Percentiles rank a stretch among this genome's conserved stretches.
Evolutionary conservation across 371 early-diverging fungal genomes (phyloP).

Genomic region (Choanephora cucurbitarum): DNA sequence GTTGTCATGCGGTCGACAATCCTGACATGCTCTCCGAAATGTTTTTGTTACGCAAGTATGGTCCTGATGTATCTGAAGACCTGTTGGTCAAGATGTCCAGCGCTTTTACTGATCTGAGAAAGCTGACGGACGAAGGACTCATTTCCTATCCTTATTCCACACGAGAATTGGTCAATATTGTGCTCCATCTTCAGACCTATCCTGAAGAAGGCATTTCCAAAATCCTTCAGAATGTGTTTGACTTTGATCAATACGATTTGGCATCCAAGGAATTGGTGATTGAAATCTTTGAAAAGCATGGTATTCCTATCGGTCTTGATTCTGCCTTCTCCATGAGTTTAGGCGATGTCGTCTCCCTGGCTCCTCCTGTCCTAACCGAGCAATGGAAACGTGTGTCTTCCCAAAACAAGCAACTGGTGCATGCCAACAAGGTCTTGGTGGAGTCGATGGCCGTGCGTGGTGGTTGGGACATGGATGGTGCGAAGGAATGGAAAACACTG

Average conservation of each 20-base stretch:
- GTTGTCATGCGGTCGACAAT: slow-evolving; percentile 80
- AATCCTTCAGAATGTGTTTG: slow-evolving; percentile 81
- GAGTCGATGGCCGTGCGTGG: slow-evolving; percentile 57
- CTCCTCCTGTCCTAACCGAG: slow-evolving; percentile 60
- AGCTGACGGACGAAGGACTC: slow-evolving; percentile 75
- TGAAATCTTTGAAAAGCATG: slow-evolving; percentile 78
- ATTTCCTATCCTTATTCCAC: slow-evolving; percentile 88
- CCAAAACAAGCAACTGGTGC: not conserved
- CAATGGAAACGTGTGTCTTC: slow-evolving; percentile 56
- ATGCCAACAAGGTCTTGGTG: slow-evolving; percentile 17
- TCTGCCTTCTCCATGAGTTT: slow-evolving; percentile 71
- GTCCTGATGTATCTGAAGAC: slow-evolving; percentile 72
- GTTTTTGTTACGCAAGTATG: slow-evolving; percentile 72
- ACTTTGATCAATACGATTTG: slow-evolving; percentile 78
- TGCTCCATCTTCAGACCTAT: slow-evolving; percentile 72
- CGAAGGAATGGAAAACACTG: slow-evolving; percentile 58
- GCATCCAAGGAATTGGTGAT: slow-evolving; percentile 68
- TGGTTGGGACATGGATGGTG: slow-evolving; percentile 63
- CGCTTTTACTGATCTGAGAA: slow-evolving; percentile 77
- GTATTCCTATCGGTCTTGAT: slow-evolving; percentile 75
- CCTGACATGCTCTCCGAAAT: slow-evolving; percentile 79
- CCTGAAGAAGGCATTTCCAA: slow-evolving; percentile 76
- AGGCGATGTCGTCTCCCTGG: slow-evolving; percentile 56
- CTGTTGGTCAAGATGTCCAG: slow-evolving; percentile 65
- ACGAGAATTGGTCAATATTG: slow-evolving; percentile 82